These are phyloP conservation scores for Zalerion maritima DNA, from an alignment of 495 filamentous ascomycete species.

Conservation along the genomic window DNA sequence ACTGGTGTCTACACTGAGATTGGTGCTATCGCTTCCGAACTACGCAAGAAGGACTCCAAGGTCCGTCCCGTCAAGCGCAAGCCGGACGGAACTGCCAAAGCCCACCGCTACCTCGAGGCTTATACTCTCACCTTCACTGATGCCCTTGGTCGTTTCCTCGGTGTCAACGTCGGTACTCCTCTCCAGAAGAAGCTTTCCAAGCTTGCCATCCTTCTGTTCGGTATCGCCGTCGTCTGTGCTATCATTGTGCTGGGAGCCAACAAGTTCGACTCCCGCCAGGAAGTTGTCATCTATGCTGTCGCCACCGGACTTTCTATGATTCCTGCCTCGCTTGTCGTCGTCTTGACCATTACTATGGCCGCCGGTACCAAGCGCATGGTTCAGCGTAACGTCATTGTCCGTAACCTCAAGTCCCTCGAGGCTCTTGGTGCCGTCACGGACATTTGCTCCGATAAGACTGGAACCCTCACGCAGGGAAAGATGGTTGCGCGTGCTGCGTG, in stretches of 20 bases:
- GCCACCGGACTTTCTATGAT: conserved; percentile 48
- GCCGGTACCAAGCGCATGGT: conserved; percentile 39
- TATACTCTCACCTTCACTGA: conserved; percentile 52
- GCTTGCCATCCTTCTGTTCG: conserved; percentile 34
- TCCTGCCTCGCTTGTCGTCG: conserved; percentile 35
- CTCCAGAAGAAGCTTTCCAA: conserved; percentile 36
- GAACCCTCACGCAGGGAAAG: conserved; percentile 55
- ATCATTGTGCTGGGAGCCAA: conserved; percentile 37
- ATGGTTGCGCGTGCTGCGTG: conserved; percentile 42
- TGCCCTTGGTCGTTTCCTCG: conserved; percentile 53
- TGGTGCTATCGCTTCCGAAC: conserved; percentile 29
- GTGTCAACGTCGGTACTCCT: conserved; percentile 46
- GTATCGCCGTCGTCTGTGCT: conserved; percentile 32
- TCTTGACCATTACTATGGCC: conserved; percentile 42
- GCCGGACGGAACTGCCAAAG: conserved; percentile 39
- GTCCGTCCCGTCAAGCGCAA: conserved; percentile 42
- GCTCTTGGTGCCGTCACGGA: conserved; percentile 55
- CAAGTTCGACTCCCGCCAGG: conserved; percentile 23
- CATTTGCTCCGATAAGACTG: conserved; percentile 62
- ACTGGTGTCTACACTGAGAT: conserved; percentile 35
- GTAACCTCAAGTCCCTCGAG: conserved; percentile 36
- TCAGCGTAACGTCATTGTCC: conserved; percentile 32
- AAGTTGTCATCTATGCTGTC: conserved; percentile 39
- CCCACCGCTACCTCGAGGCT: conserved; percentile 54
- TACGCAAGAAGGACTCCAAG: conserved; percentile 25